phyloP scores from a whole-genome alignment of 108 stramenopile species.

The Fistulifera solaris region DNA sequence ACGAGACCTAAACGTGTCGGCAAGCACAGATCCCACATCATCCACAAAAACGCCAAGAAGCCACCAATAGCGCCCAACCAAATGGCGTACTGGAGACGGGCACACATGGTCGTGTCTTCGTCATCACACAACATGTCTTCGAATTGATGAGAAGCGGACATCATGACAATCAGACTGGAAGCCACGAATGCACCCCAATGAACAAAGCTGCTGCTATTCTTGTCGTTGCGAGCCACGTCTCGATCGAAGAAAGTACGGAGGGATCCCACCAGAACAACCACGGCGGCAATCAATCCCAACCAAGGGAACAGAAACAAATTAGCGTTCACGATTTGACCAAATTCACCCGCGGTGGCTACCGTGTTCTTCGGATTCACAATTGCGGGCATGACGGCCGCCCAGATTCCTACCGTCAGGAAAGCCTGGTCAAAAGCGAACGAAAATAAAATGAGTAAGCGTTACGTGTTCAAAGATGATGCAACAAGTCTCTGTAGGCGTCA shows the following conservation, averaged over 20 bases:
- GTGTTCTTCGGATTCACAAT: too few relatives aligned
- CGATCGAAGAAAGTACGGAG: not conserved
- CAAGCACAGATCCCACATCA: not conserved
- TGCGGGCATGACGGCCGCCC: too few relatives aligned
- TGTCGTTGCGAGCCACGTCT: not conserved
- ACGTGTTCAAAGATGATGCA: too few relatives aligned
- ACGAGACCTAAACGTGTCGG: too few relatives aligned
- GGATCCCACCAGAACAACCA: constrained; percentile 8
- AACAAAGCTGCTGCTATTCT: too few relatives aligned
- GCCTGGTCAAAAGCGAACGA: too few relatives aligned
- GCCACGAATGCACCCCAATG: constrained; percentile 8
- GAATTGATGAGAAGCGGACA: not conserved
- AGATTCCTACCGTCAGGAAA: too few relatives aligned
- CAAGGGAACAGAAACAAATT: constrained; percentile 23
- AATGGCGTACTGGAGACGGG: constrained; percentile 6
- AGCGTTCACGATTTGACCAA: constrained; percentile 11
- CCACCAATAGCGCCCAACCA: not conserved
- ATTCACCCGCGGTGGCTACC: too few relatives aligned
- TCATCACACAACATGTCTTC: not conserved
- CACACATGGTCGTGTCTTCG: constrained; percentile 8
- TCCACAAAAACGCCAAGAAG: constrained; percentile 5
- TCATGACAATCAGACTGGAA: constrained; percentile 5
- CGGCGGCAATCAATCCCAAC: constrained; percentile 2
- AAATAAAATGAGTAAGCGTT: too few relatives aligned
- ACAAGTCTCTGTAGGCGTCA: too few relatives aligned